Percentiles rank a stretch among this genome's conserved stretches.
Evolutionary conservation across 1,284 basidiomycete species (phyloP).

Genomic region (Pyrrhoderma lamaoense): DNA sequence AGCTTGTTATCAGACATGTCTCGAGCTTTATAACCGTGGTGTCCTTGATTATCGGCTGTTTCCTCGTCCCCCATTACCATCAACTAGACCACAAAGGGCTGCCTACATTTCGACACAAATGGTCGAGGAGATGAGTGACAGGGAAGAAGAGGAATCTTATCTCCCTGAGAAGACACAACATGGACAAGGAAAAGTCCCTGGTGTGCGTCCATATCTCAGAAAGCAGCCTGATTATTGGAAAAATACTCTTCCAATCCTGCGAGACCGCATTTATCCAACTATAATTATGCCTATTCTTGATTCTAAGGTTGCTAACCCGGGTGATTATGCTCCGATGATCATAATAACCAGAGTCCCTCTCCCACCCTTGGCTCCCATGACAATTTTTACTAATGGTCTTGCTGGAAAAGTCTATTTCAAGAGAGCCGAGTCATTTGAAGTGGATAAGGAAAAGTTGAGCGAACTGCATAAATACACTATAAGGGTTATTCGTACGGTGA

Average conservation of each 20-base stretch:
- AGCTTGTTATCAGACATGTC: slow-evolving; percentile 51
- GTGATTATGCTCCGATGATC: slow-evolving; percentile 47
- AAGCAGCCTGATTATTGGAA: slow-evolving; percentile 60
- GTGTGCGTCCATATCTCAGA: slow-evolving; percentile 46
- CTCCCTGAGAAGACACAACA: slow-evolving; percentile 18
- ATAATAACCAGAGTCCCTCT: slow-evolving; percentile 60
- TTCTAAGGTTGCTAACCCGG: slow-evolving; percentile 23
- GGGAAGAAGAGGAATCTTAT: slow-evolving; percentile 17
- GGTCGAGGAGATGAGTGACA: slow-evolving; percentile 18
- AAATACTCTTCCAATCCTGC: slow-evolving; percentile 29
- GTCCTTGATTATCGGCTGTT: slow-evolving; percentile 46
- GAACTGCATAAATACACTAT: slow-evolving; percentile 54
- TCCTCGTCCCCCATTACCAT: slow-evolving; percentile 29
- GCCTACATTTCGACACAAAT: slow-evolving; percentile 18
- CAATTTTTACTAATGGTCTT: slow-evolving; percentile 48
- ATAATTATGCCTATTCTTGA: slow-evolving; percentile 25
- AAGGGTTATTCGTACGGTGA: slow-evolving; percentile 50
- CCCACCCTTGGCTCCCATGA: slow-evolving; percentile 46
- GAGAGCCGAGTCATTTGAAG: slow-evolving; percentile 40
- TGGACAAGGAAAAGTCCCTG: slow-evolving; percentile 28
- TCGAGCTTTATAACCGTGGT: slow-evolving; percentile 40
- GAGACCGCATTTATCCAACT: slow-evolving; percentile 43
- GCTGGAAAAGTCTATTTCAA: slow-evolving; percentile 37
- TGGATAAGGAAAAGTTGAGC: slow-evolving; percentile 40
- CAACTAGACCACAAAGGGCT: slow-evolving; percentile 16